Base-by-base conservation (phyloP, 352 stramenopile genomes). In the Globisporangium ultimum region DNA sequence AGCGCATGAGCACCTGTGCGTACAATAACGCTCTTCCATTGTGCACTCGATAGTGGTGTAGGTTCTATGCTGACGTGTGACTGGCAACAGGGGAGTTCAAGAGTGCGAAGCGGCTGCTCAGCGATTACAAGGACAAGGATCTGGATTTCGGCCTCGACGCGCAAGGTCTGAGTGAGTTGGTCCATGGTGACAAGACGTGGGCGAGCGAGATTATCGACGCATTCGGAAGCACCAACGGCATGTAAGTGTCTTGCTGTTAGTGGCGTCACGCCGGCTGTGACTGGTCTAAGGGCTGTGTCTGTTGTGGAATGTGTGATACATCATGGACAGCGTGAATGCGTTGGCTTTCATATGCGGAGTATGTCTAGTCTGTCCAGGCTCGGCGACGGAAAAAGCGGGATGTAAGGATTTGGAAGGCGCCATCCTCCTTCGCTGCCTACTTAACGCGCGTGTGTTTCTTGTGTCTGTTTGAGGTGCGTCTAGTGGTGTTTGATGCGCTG, bases 401-500 rank as follows among this genome's bases (percentile, higher is more conserved):
- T 51, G 80, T 87, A 63, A 32, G 71, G 63, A 3, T 6, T 22
- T 47, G 28, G 9, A 10, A 11, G 20, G 36, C 4, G 17, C 1
- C 8, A 3, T 58, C 24, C 7, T 51, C 28, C 1, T 47, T 11
- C 0, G 3, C 36, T 17, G 49, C 13, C 51, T 49, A 6, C 18
- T 7, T 42, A 40, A 6, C 40, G 11, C 12, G 20, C 11, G 12
- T 11, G 13, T 60, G 2, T n/a, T 60, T n/a, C 21, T 54, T 12
- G 24, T 28, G 28, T 32, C 24, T 32, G 24, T 32, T 53, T 32
- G 46, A 48, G 15, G 5, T 40, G 32, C 54, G 28, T 46, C 17
- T n/a, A 91, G 81, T 91, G 55, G 70, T 87, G 15, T 91, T 91
- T 53, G 76, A 87, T n/a, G 76, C 78, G 9, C 72, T 91, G 41